Base-by-base conservation (phyloP, 176 grass and related monocot species). In the Avena atlantica region DNA sequence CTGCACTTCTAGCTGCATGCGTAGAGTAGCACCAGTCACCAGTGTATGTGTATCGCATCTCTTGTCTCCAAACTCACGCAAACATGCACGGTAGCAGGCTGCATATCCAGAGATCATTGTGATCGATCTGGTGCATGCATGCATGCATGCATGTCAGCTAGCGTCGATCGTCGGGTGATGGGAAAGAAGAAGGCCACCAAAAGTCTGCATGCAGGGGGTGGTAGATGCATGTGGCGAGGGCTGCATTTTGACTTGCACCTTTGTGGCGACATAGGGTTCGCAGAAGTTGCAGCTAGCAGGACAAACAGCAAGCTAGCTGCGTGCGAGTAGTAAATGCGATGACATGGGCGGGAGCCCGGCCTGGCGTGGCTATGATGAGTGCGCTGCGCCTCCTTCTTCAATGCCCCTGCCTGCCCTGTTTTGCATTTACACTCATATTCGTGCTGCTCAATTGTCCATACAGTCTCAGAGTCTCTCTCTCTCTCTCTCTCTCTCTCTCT, bases 51-150 rank as follows among this genome's bases (percentile, higher is more conserved):
- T 34, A 34, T 34, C 31, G 31, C 31, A 81, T 91, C 77, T 78
- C 82, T 81, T 88, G 48, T 65, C 90, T 78, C 79, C 86, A 78
- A 81, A 85, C 82, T 82, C 90, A 91, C 86, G 90, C 90, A 91
- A 90, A 74, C 70, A 44, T 44, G 59, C 70, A 84, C n/a, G 21
- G 72, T 21, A 71, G 52, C 21, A 44, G 61, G 12, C n/a, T 16
- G 60, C 23, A 34, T 29, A 68, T 49, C 3, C 72, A 74, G 82
- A 57, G 56, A 80, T 59, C 37, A 63, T 87, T 20, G 79, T 20
- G 81, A 69, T 74, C 36, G 70, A 61, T 25, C 3, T 34, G 31
- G 31, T 31, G 50, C n/a, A 49, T 34, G 31, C 31, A 34, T 34
- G 31, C 31, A 34, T 65, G 48, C 20, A 62, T 70, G 82, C 14